Base-by-base conservation (phyloP, 164 flowering plant genomes). In the Vitis rotundifolia region DNA sequence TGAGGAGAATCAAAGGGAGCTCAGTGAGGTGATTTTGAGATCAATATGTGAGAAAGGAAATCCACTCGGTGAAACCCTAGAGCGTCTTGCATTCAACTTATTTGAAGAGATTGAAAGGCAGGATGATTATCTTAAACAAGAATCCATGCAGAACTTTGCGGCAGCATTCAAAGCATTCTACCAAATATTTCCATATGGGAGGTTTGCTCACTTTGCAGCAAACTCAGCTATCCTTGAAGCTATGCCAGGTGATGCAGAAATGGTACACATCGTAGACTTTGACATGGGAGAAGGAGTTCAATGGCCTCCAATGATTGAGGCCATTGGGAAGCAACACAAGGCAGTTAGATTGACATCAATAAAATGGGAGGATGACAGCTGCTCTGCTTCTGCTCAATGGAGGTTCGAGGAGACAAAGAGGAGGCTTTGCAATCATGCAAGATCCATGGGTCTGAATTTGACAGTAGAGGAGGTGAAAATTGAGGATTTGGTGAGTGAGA, bases 241-340 rank as follows among this genome's bases (percentile, higher is more conserved):
- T 10, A 62, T 86, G n/a, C 90, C 91, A 0, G 61, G 49, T 9
- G 83, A 82, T 48, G 76, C 75, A 1, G 86, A 77, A 12, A 59
- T 37, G 0, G 9, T 88, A n/a, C 86, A 75, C 67, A 76, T 84
- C n/a, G 51, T 85, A 0, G 95, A 87, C 50, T 87, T 84, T 22
- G 90, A 87, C 71, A 72, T 85, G 26, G 78, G 87, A 55, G 86
- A 84, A 49, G 92, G 89, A 19, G 55, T 85, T 55, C 94, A 90
- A 61, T 90, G 90, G 90, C 76, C 87, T 70, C 61, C 87, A 3
- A 0, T 90, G 54, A 72, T 88, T 18, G 89, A 86, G 77, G 78
- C 76, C 56, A 19, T 73, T 12, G 85, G 81, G 10, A 53, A 11
- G 12, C 18, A 61, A 44, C 49, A 67, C 0, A 73, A 57, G 49